Conservation (phyloP, 441 rosid species). For the Erysimum pusillum region DNA sequence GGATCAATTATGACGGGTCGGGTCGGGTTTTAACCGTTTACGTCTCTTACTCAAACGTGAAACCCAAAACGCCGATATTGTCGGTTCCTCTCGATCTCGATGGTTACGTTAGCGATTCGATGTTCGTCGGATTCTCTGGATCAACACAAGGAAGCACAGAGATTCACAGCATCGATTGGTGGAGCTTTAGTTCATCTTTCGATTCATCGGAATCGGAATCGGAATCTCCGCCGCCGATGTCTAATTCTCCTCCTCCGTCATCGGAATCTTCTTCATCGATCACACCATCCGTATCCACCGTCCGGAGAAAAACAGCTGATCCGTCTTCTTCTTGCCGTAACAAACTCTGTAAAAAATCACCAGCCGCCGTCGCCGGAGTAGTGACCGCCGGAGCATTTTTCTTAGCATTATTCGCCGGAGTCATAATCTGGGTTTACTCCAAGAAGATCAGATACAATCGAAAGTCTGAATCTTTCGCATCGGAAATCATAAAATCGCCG, state of each 20-base stretch:
- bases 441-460: slow-evolving; percentile 60
- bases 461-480: slow-evolving; percentile 70
- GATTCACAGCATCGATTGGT: slow-evolving; percentile 89
- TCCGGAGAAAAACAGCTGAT: slow-evolving; percentile 51
- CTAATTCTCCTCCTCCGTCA: slow-evolving; percentile 68
- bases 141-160: slow-evolving; percentile 98
- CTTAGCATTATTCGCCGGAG: slow-evolving; percentile 79
- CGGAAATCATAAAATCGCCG: slow-evolving; percentile 84
- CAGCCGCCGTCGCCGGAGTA: slow-evolving; percentile 95
- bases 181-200: slow-evolving; percentile 87
- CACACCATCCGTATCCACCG: slow-evolving; percentile 55
- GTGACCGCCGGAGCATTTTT: slow-evolving; percentile 91
- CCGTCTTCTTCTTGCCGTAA: slow-evolving; percentile 71
- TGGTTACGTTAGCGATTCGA: slow-evolving; percentile 78
- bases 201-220: slow-evolving; percentile 46
- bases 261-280: slow-evolving; percentile 14
- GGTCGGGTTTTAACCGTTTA: slow-evolving; percentile 56
- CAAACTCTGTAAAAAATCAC: slow-evolving; percentile 80
- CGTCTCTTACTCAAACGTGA: slow-evolving; percentile 84
- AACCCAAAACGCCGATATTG: slow-evolving; percentile 75
- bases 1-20: slow-evolving; percentile 79
- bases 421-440: slow-evolving; percentile 74
- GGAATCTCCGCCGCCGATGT: slow-evolving; percentile 61
- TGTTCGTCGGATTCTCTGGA: slow-evolving; percentile 97
- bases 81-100: slow-evolving; percentile 70